Evolutionary conservation across 1,139 yeast genomes (phyloP).

Genomic region (Geotrichum phurueaensis): DNA sequence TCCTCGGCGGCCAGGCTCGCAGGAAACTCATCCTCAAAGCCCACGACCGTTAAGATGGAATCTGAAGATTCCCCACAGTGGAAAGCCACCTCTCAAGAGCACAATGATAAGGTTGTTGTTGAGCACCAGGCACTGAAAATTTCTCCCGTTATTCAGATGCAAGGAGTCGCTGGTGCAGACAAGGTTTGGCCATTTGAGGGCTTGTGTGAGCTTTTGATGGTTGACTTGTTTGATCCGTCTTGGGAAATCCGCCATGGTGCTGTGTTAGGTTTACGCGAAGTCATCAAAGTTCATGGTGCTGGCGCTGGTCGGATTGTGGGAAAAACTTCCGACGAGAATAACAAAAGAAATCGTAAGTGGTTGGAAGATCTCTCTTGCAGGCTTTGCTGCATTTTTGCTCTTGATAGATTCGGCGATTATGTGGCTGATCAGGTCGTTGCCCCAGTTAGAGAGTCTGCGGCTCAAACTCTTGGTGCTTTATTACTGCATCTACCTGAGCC

Average conservation of each 20-base stretch:
- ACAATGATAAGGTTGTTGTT: conserved; percentile 74
- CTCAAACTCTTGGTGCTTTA: conserved; percentile 89
- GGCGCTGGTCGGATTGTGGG: conserved; percentile 82
- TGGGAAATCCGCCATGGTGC: conserved; percentile 99
- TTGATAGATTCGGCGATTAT: conserved; percentile 95
- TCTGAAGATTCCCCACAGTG: conserved; percentile 32
- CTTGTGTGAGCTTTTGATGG: conserved; percentile 77
- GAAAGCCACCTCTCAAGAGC: conserved; percentile 65
- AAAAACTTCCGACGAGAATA: conserved; percentile 55
- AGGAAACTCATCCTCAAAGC: conserved; percentile 18
- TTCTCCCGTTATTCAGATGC: conserved; percentile 67
- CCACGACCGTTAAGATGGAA: conserved; percentile 21
- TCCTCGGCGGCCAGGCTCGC: conserved; percentile 62
- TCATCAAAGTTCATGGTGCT: conserved; percentile 74
- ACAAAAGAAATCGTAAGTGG: conserved; percentile 56
- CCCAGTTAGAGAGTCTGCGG: conserved; percentile 95
- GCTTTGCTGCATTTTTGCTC: conserved; percentile 76
- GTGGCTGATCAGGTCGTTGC: conserved; percentile 98
- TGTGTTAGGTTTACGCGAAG: conserved; percentile 83
- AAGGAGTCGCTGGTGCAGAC: conserved; percentile 62
- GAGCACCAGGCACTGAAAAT: conserved; percentile 69
- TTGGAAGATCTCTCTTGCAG: conserved; percentile 87
- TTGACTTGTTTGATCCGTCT: conserved; percentile 73
- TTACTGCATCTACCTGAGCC: conserved; percentile 61
- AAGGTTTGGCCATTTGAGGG: conserved; percentile 95